Evolutionary conservation across 2,329 filamentous ascomycete genomes (phyloP).

Genomic region (Cladosporium sp.): DNA sequence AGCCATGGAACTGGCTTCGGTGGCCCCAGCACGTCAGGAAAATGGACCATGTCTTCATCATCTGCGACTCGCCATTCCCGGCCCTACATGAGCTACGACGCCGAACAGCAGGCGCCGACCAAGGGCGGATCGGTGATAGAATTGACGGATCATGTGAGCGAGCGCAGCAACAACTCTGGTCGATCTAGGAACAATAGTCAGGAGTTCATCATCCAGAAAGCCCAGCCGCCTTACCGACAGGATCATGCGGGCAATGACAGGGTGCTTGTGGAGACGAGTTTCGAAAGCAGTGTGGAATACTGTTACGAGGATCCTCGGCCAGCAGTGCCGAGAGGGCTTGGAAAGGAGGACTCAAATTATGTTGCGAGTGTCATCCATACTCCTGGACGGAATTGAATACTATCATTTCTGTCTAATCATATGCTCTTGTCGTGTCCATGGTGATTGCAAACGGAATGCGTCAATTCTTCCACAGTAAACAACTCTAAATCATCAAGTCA

Average conservation of each 20-base stretch:
- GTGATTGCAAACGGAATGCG: neutral
- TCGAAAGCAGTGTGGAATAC: conserved; percentile 2
- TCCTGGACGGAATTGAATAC: neutral
- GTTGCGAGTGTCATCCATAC: neutral
- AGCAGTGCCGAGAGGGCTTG: neutral
- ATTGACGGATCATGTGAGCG: neutral
- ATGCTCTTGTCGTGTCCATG: neutral
- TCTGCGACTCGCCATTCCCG: neutral
- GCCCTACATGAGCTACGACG: neutral
- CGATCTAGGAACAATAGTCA: neutral
- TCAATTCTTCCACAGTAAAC: no score
- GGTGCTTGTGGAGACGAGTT: neutral
- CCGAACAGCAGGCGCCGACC: neutral
- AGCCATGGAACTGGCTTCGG: neutral
- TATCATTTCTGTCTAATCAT: neutral
- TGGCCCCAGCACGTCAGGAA: neutral
- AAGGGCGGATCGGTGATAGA: neutral
- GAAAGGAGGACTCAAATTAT: neutral
- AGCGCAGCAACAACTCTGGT: conserved; percentile 1
- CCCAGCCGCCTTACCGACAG: neutral
- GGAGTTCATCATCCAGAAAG: conserved; percentile 2
- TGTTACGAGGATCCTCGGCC: neutral
- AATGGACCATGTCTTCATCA: neutral
- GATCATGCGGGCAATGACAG: neutral
- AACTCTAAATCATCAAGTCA: no score